phyloP scores from a whole-genome alignment of 352 stramenopile genomes.

The Pythium aphanidermatum region DNA sequence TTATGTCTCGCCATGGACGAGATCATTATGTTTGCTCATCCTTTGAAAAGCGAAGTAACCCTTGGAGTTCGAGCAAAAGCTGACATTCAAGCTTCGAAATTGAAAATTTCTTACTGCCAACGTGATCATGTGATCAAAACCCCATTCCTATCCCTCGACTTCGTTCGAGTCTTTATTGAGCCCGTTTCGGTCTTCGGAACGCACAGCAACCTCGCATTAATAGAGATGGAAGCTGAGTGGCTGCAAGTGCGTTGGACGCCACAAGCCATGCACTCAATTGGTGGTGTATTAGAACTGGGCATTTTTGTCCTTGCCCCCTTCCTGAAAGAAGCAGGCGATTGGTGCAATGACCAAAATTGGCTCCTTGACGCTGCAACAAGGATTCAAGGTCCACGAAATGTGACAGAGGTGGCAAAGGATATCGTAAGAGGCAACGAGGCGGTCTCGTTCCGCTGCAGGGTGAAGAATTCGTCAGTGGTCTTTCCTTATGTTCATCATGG shows the following conservation, averaged over 20 bases:
- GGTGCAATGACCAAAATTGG: slow-evolving; percentile 19
- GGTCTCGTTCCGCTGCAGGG: slow-evolving; percentile 53
- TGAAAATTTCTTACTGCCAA: slow-evolving; percentile 40
- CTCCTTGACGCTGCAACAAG: slow-evolving; percentile 7
- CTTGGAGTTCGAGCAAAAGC: slow-evolving; percentile 56
- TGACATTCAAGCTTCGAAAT: slow-evolving; percentile 52
- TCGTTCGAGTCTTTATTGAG: slow-evolving; percentile 51
- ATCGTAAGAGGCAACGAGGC: slow-evolving; percentile 26
- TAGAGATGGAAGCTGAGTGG: slow-evolving; percentile 79
- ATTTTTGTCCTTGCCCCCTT: slow-evolving; percentile 34
- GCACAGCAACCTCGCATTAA: slow-evolving; percentile 27
- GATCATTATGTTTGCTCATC: slow-evolving; percentile 46
- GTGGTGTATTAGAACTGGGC: slow-evolving; percentile 51
- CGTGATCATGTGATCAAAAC: slow-evolving; percentile 16
- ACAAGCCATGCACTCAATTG: slow-evolving; percentile 55
- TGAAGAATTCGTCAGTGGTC: slow-evolving; percentile 59
- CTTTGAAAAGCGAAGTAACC: slow-evolving; percentile 37
- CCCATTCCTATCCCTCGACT: slow-evolving; percentile 61
- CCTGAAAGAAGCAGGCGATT: slow-evolving; percentile 17
- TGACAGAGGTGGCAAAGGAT: slow-evolving; percentile 30
- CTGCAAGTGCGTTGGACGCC: slow-evolving; percentile 65
- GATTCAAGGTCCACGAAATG: too few relatives aligned
- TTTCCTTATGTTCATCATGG: slow-evolving; percentile 44
- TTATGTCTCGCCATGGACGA: slow-evolving; percentile 45
- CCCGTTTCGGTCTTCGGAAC: slow-evolving; percentile 35